Percentiles rank a stretch among this genome's conserved stretches.
These are phyloP conservation scores for Puccinia novopanici DNA, from an alignment of 1,284 basidiomycete species.

Conservation along the genomic window DNA sequence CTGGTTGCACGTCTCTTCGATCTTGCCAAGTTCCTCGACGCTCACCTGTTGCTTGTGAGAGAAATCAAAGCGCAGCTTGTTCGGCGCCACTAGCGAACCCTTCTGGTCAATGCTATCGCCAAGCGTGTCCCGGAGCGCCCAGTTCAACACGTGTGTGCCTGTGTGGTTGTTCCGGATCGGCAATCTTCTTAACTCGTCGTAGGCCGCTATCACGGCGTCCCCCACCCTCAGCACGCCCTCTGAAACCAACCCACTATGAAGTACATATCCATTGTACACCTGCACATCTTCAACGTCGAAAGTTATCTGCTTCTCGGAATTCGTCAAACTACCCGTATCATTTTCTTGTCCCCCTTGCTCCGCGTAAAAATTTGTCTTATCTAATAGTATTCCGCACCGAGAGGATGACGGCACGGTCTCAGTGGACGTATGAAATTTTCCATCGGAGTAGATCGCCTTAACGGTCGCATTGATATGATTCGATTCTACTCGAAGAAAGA, in stretches of 20 bases:
- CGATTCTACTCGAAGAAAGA: background rate
- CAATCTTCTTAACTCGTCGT: constrained; percentile 84
- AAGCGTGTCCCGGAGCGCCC: constrained; percentile 81
- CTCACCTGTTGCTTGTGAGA: constrained; percentile 87
- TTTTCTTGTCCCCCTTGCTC: constrained; percentile 97
- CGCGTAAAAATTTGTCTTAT: constrained; percentile 96
- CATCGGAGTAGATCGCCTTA: constrained; percentile 83
- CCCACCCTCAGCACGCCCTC: constrained; percentile 71
- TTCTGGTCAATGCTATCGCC: constrained; percentile 98
- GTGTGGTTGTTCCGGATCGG: constrained; percentile 97
- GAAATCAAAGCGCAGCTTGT: constrained; percentile 96
- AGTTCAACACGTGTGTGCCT: constrained; percentile 97
- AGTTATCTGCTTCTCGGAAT: constrained; percentile 79
- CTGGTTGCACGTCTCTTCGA: constrained; percentile 79
- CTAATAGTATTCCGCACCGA: constrained; percentile 82
- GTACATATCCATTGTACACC: constrained; percentile 77
- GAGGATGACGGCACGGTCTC: constrained; percentile 66
- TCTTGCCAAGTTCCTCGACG: constrained; percentile 73
- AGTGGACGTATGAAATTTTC: constrained; percentile 74
- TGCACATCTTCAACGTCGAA: constrained; percentile 94
- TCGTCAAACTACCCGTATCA: constrained; percentile 90
- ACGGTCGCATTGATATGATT: constrained; percentile 72
- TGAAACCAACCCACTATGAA: constrained; percentile 79
- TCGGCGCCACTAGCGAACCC: constrained; percentile 92
- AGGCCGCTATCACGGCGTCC: constrained; percentile 71